phyloP scores from a whole-genome alignment of 2,329 filamentous ascomycete genomes.

The Emergomyces pasteurianus region DNA sequence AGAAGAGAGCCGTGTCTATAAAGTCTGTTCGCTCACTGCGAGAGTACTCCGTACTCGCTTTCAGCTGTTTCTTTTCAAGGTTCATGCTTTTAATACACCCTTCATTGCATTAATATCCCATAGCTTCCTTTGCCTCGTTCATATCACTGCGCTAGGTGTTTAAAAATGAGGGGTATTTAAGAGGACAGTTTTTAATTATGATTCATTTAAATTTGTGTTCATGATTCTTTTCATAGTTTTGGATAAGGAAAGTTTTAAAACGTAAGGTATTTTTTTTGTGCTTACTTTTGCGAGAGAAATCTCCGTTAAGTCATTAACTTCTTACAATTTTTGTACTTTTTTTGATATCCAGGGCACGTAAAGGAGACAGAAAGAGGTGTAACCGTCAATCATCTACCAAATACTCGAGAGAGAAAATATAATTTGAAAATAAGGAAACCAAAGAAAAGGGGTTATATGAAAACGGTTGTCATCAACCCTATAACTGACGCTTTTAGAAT shows the following conservation, averaged over 20 bases:
- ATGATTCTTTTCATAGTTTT: too few relatives aligned
- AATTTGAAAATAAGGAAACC: conserved; percentile 4
- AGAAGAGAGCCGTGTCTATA: background rate
- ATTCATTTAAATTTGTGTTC: background rate
- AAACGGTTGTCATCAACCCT: background rate
- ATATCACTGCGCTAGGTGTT: too few relatives aligned
- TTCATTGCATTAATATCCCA: too few relatives aligned
- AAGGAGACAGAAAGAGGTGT: conserved; percentile 2
- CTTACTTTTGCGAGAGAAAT: too few relatives aligned
- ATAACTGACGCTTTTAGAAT: conserved; percentile 2
- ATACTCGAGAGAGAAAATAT: background rate
- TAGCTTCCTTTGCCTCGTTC: too few relatives aligned
- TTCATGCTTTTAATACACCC: background rate
- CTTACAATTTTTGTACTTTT: background rate
- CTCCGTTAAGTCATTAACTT: background rate
- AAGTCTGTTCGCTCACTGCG: too few relatives aligned
- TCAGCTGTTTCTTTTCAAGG: background rate
- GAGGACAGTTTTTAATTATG: too few relatives aligned
- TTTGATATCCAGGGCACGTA: conserved; percentile 8
- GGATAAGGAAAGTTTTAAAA: too few relatives aligned
- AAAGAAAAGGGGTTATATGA: background rate
- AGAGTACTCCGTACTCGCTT: too few relatives aligned
- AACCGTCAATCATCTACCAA: background rate
- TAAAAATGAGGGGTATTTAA: too few relatives aligned
- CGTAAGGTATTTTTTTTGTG: too few relatives aligned